phyloP scores from a whole-genome alignment of 768 basidiomycete species.

The Tulasnella sp. region DNA sequence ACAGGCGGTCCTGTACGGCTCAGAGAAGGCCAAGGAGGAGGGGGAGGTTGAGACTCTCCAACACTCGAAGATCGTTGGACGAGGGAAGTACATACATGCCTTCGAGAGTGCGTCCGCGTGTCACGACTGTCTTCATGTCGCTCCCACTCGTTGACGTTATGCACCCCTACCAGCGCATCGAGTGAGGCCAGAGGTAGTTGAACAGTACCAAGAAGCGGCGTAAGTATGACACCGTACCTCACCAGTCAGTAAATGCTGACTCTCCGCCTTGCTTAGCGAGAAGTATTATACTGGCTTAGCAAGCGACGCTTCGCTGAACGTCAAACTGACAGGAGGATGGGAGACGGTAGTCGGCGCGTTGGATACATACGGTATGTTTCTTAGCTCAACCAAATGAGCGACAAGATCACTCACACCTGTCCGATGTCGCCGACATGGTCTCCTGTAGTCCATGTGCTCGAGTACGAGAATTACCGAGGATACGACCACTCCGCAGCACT shows the following conservation, averaged over 20 bases:
- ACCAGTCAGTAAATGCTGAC: background rate
- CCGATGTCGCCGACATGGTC: background rate
- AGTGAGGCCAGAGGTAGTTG: constrained; percentile 69
- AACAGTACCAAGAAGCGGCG: constrained; percentile 85
- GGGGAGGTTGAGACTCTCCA: constrained; percentile 67
- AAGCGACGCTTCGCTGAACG: constrained; percentile 57
- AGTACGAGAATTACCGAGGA: constrained; percentile 89
- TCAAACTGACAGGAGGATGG: constrained; percentile 91
- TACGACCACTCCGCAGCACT: constrained; percentile 66
- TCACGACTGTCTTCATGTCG: background rate
- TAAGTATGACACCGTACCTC: constrained; percentile 31
- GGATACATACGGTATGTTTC: constrained; percentile 63
- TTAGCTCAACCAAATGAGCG: constrained; percentile 17
- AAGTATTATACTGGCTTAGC: constrained; percentile 75
- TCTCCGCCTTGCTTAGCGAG: constrained; percentile 40
- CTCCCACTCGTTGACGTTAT: background rate
- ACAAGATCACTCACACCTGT: too few relatives aligned
- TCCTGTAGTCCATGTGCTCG: constrained; percentile 55
- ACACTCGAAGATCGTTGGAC: constrained; percentile 79
- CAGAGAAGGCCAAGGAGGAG: constrained; percentile 74
- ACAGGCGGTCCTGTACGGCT: constrained; percentile 87
- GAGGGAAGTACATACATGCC: constrained; percentile 90
- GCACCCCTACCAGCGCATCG: constrained; percentile 51
- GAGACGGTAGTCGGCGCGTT: constrained; percentile 84
- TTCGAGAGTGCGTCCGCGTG: constrained; percentile 56